Evolutionary conservation across 257 asterid species (phyloP), one percentile per base, ranked within the genome.

Genomic region (Salvia miltiorrhiza): DNA sequence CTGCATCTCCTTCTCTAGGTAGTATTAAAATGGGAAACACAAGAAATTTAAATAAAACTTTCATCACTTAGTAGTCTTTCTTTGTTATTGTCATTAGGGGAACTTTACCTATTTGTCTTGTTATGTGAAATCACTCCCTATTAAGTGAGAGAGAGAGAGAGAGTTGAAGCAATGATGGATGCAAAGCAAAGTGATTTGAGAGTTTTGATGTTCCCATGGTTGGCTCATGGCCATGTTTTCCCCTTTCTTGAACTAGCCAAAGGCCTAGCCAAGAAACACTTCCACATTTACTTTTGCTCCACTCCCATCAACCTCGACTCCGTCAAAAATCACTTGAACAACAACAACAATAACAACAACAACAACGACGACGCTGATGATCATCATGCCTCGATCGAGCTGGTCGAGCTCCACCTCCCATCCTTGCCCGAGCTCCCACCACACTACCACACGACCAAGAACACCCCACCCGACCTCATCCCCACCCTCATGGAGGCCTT

Each of bases 401-500:
- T 80, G 4, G 57, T 69, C 4, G 81, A 80, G 41, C 70, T 76
- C 50, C 76, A 48, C 26, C 47, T 79, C 19, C 77, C 81, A 23
- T 53, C 79, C 9, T n/a, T n/a, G 16, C 39, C 39, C 0, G 80
- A 71, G 2, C 82, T 77, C 30, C 82, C 81, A 4, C 73, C 83
- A 7, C 79, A 71, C 41, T 64, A 65, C 63, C 86, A 82, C 76
- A 82, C 86, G 11, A 82, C 86, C 49, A 82, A 73, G 3, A 78
- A 76, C 45, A 59, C 78, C 16, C 80, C 86, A 1, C 74, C 78
- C 19, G 28, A 76, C 12, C 80, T 76, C 39, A 50, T 78, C 50
- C 67, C 76, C 23, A 64, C 77, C 19, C 78, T 78, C 4, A 20
- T 76, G 43, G 17, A 69, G 41, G 69, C 78, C 66, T 82, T 82